Conservation (phyloP, 257 asterid genomes). For the Solanum corneliomulleri region DNA sequence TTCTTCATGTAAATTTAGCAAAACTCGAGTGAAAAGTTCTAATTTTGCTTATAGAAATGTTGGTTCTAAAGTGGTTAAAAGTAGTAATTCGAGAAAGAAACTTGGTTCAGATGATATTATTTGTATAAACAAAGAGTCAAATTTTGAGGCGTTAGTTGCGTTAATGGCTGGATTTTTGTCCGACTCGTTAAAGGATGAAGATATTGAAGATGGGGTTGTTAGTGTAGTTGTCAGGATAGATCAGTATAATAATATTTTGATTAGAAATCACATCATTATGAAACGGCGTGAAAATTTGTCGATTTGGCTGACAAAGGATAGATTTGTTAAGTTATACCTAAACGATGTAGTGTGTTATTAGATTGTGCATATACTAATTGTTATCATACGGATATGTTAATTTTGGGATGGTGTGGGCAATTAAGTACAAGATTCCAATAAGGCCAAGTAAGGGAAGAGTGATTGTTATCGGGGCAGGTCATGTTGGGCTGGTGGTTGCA, state of each 20-base stretch:
- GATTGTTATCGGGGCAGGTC: neutral
- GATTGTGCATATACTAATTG: neutral
- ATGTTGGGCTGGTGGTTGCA: neutral
- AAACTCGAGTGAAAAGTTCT: neutral
- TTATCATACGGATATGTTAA: too few relatives aligned
- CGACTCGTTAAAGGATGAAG: neutral
- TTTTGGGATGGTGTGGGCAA: neutral
- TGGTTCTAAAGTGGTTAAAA: neutral
- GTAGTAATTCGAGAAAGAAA: neutral
- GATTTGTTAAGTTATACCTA: neutral
- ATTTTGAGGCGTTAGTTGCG: neutral
- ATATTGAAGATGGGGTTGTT: neutral
- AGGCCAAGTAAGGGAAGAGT: neutral
- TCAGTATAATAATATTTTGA: too few relatives aligned
- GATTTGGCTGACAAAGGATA: neutral
- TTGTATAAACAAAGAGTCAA: neutral
- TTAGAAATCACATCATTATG: neutral
- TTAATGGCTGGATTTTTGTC: neutral
- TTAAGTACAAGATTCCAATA: neutral
- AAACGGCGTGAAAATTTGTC: neutral
- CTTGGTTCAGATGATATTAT: neutral
- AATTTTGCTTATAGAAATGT: too few relatives aligned
- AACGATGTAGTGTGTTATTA: neutral
- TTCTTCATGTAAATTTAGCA: neutral
- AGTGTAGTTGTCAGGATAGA: neutral